Conservation (phyloP, 495 filamentous ascomycete species). For the Aspergillus sclerotioniger region DNA sequence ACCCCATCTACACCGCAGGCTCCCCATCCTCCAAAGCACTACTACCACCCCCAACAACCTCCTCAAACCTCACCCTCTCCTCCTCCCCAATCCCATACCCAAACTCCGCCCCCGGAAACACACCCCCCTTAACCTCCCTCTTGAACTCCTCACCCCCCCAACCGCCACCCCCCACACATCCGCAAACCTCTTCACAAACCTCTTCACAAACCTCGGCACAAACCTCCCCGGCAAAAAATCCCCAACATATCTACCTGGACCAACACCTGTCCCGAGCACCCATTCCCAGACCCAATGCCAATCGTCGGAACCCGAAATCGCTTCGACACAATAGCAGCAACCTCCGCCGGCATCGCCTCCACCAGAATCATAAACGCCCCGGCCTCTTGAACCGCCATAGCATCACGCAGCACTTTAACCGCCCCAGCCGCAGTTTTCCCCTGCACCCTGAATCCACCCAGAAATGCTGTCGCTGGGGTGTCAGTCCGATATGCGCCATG, state of each 20-base stretch:
- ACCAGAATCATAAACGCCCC: conserved; percentile 83
- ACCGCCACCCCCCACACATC: conserved; percentile 85
- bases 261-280: conserved; percentile 89
- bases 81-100: too few relatives aligned
- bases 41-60: too few relatives aligned
- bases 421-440: conserved; percentile 77
- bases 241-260: conserved; percentile 96
- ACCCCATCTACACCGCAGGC: too few relatives aligned
- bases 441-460: conserved; percentile 93
- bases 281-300: conserved; percentile 92
- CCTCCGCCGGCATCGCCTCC: conserved; percentile 85
- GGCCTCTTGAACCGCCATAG: conserved; percentile 83
- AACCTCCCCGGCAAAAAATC: conserved; percentile 96
- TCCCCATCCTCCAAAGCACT: too few relatives aligned
- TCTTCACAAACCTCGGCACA: conserved; percentile 91
- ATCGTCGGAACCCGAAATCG: conserved; percentile 89
- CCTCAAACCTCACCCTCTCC: too few relatives aligned
- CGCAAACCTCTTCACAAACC: conserved; percentile 93
- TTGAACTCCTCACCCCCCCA: conserved; percentile 75
- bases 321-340: conserved; percentile 76
- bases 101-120: too few relatives aligned
- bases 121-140: conserved; percentile 71
- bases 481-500: conserved; percentile 87
- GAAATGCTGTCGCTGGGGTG: conserved; percentile 88
- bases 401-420: conserved; percentile 74